Base-by-base conservation (phyloP, 2,329 filamentous ascomycete species). In the Venturia oleaginea region DNA sequence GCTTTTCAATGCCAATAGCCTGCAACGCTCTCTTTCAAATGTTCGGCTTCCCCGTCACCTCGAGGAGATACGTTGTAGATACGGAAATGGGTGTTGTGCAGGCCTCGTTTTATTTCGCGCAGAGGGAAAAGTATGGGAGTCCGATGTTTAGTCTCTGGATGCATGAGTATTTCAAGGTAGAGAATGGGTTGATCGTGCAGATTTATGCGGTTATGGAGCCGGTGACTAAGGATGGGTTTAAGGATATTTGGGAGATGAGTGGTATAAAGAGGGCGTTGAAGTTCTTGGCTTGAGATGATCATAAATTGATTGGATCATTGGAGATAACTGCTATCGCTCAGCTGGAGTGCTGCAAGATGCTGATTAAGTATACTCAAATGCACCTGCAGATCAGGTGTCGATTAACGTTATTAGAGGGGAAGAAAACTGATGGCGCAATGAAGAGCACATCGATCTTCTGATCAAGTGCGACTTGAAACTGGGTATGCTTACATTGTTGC, bases 141-240 rank as follows among this genome's bases (percentile, higher is more conserved):
- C 8, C 22, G 15, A 43, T 42, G 59, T 32, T 48, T 42, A 32
- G 59, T 32, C 38, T 61, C 10, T 61, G 42, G 37, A 37, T 63
- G 46, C 22, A 63, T 38, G 61, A 55, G 46, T 63, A 63, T 37
- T 55, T 63, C 22, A 63, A 63, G 61, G 46, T 63, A 15, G 61
- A 63, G 30, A 17, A 22, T 15, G 61, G 42, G 8, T 55, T 30
- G 61, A 32, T 55, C 10, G 7, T n/a, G 40, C 22, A 38, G 42
- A 40, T 63, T 4, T 37, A 40, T 51, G 61, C 61, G 4, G 27
- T 43, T 17, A 63, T 63, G 61, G 24, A 63, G 37, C 17, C 24
- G 59, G 10, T 59, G 30, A 37, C 4, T 10, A 22, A 40, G 7
- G 27, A n/a, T 5, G 10, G 19, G 8, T 59, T 34, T 13, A 24